Conservation (phyloP, 2,329 filamentous ascomycete species). For the Pyricularia pennisetigena region DNA sequence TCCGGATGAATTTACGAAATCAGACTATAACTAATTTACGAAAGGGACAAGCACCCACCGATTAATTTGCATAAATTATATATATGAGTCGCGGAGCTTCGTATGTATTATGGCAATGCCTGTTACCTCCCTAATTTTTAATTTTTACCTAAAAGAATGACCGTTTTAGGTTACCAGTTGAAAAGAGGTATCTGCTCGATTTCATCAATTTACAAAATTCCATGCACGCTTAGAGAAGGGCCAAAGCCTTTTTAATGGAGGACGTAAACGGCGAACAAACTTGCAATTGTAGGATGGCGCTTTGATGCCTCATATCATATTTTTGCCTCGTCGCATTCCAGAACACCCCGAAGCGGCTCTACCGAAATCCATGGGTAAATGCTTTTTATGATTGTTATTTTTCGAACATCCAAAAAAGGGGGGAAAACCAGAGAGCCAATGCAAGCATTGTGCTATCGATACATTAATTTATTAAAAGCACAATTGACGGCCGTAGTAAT, state of each 20-base stretch:
- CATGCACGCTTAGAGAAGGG: neutral
- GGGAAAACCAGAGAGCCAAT: neutral
- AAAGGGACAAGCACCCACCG: neutral
- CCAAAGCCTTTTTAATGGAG: neutral
- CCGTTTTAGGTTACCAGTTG: neutral
- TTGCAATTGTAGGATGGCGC: neutral
- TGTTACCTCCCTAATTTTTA: neutral
- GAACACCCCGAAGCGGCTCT: neutral
- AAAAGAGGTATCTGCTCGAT: neutral
- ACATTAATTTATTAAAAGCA: neutral
- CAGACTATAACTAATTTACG: neutral
- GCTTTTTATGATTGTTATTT: neutral
- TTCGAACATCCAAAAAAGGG: neutral
- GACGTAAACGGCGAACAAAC: neutral
- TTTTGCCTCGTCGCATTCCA: neutral
- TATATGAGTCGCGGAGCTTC: neutral
- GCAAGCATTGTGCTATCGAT: neutral
- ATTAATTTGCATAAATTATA: neutral
- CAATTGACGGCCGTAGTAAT: neutral
- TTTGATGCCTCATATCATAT: neutral
- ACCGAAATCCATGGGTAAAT: neutral
- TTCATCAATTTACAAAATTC: neutral
- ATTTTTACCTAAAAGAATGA: neutral
- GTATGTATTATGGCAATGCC: neutral
- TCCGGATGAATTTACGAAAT: neutral